Base-by-base conservation (phyloP, 2,329 filamentous ascomycete genomes). In the Diplodia scrobiculata region DNA sequence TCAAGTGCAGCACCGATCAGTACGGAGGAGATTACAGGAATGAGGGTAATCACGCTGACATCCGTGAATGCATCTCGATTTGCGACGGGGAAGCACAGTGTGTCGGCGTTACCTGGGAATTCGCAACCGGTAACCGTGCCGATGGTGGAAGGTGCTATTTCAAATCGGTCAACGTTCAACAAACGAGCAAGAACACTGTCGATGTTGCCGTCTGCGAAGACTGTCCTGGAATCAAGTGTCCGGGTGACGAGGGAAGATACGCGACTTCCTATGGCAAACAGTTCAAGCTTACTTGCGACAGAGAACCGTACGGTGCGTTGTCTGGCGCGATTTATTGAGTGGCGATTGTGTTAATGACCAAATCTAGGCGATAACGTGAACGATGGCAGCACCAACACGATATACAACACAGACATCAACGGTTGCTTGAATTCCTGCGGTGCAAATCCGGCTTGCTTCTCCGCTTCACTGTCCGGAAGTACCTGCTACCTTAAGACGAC, bases 71-170 rank as follows among this genome's bases (percentile, higher is more conserved):
- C 21, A 19, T 50, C 45, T 2, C 9, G 6, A 45, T 62, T 25
- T 62, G 58, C 5, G 58, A 62, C 6, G 17, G n/a, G 5, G 45
- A 62, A 21, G n/a, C 41, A 0, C 19, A 6, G 3, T 62, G 58
- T 25, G 41, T 50, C 14, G 58, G n/a, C 10, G 32, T 47, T n/a
- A 62, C 58, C 7, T 62, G 41, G 41, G 34, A 62, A 47, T 62
- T 62, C 29, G 2, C 10, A 11, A 17, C 2, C 14, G 45, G 29
- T 25, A 25, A 25, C 5, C 58, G 58, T 13, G 19, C 45, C 9
- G 27, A 29, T 38, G 34, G 36, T 14, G 58, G 58, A 21, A 21
- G 34, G 4, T 62, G 58, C 29, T 62, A 62, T 27, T 19, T 62
- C 27, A 62, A 62, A 19, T 62, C 41, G 2, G 29, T 47, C 1